Base-by-base conservation (phyloP, 768 basidiomycete genomes). In the Daedaleopsis nitida region DNA sequence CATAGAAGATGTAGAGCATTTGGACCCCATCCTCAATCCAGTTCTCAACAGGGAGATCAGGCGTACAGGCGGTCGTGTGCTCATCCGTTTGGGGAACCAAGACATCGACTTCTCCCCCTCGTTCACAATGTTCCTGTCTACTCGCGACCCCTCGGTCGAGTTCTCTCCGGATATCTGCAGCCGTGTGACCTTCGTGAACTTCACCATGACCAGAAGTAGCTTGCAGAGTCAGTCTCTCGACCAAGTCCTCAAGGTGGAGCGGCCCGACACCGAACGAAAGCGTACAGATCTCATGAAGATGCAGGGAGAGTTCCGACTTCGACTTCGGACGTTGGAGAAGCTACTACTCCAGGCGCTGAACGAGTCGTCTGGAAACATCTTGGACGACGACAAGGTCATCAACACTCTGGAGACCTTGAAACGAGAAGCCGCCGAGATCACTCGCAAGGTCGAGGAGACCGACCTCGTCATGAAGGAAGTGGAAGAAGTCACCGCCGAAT, bases 81-180 rank as follows among this genome's bases (percentile, higher is more conserved):
- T 98, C 43, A 97, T 99, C 64, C 92, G 97, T 39, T 80, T 98
- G 21, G 96, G 97, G 5, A 98, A 83, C 71, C 97, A 99, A 77
- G 97, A 99, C 67, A 98, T 99, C 73, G 97, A 99, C 73, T 98
- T 98, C 74, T 99, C 97, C 0, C 97, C 97, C 7, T 89, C 97
- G n/a, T 99, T 99, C 81, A 97, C 94, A 6, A 96, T 99, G 94
- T 99, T 99, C 86, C 82, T 99, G 47, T 93, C 96, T 1, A 99
- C 97, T 12, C 81, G 97, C 21, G 96, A 99, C 73, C 96, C 97
- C 2, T 96, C 96, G 0, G 91, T 97, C 63, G 95, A 98, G 69
- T 98, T 99, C 76, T 92, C 96, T 13, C 95, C 97, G 3, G 97
- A 99, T 73, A 96, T 99, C 67, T 98, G 96, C 81, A 96, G 94